These are phyloP conservation scores for Colletotrichum eremochloae DNA, from an alignment of 2,329 filamentous ascomycete species.

Conservation along the genomic window DNA sequence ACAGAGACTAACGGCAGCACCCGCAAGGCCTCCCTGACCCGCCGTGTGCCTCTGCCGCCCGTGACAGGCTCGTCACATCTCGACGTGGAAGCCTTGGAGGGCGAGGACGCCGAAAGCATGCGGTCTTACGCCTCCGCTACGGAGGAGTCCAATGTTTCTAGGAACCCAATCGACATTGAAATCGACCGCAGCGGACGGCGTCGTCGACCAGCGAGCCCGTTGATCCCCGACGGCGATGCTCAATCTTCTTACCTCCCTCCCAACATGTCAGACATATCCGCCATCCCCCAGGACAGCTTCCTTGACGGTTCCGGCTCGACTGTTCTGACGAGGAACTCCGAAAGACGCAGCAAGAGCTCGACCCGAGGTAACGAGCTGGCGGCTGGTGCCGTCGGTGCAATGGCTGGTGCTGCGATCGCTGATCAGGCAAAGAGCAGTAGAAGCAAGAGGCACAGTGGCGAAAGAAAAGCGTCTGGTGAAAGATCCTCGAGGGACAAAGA, in stretches of 20 bases:
- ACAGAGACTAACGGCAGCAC: constrained; percentile 79
- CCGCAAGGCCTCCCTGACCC: constrained; percentile 73
- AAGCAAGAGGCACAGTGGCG: constrained; percentile 58
- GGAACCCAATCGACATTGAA: constrained; percentile 89
- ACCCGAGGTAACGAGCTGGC: constrained; percentile 55
- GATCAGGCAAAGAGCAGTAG: constrained; percentile 61
- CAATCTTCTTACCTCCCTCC: constrained; percentile 73
- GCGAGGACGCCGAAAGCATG: constrained; percentile 75
- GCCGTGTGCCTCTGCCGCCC: constrained; percentile 67
- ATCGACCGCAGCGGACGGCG: constrained; percentile 71
- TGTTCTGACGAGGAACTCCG: constrained; percentile 49
- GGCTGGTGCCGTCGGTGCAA: constrained; percentile 54
- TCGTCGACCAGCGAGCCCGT: constrained; percentile 76
- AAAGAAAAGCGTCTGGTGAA: constrained; percentile 55
- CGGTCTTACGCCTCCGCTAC: constrained; percentile 83
- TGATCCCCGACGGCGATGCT: constrained; percentile 68
- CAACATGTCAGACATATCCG: constrained; percentile 86
- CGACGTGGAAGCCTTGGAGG: constrained; percentile 60
- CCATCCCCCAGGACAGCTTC: constrained; percentile 74
- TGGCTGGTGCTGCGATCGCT: constrained; percentile 54
- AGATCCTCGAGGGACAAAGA: constrained; percentile 62
- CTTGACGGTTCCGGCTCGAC: constrained; percentile 67
- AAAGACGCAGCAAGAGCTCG: constrained; percentile 59
- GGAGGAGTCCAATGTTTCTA: constrained; percentile 82
- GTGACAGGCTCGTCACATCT: constrained; percentile 55